Conservation (phyloP, 208 protist genomes). For the Balamuthia mandrillaris region DNA sequence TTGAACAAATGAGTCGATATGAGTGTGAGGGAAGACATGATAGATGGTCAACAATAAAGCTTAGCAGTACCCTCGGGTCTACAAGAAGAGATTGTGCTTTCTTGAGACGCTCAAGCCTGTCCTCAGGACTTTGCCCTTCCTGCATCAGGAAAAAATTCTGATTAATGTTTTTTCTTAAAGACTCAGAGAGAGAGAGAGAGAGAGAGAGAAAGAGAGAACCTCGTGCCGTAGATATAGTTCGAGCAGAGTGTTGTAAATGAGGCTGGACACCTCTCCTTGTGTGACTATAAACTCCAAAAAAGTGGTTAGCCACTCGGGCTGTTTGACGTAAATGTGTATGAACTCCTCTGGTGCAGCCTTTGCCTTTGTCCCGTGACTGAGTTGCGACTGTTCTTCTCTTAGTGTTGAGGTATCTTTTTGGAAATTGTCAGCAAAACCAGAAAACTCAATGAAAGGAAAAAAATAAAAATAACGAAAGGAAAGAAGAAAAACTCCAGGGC, state of each 20-base stretch:
- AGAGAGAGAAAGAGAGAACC: too few species aligned
- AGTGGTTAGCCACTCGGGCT: constrained; percentile 78
- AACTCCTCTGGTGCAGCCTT: constrained; percentile 74
- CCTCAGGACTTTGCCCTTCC: too few species aligned
- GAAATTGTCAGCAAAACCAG: not conserved
- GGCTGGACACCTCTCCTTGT: constrained; percentile 58
- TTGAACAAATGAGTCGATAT: not conserved
- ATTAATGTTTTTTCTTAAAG: too few species aligned
- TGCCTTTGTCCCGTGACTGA: too few species aligned
- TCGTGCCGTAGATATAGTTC: constrained; percentile 87
- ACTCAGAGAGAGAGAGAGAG: too few species aligned
- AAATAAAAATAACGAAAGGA: not conserved
- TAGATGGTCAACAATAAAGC: not conserved
- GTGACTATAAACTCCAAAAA: constrained; percentile 84
- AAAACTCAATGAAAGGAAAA: not conserved
- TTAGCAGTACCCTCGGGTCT: not conserved
- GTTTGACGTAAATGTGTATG: constrained; percentile 85
- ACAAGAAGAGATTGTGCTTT: constrained; percentile 10
- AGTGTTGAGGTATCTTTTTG: too few species aligned
- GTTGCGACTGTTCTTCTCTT: too few species aligned
- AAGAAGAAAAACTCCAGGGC: not conserved
- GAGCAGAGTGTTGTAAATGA: constrained; percentile 89
- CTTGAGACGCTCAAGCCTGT: constrained; percentile 1
- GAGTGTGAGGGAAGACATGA: not conserved
- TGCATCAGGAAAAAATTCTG: too few species aligned